Evolutionary conservation across 805 yeast genomes (phyloP), one percentile per base, ranked within the genome.

Genomic region (Starmerella cellae): DNA sequence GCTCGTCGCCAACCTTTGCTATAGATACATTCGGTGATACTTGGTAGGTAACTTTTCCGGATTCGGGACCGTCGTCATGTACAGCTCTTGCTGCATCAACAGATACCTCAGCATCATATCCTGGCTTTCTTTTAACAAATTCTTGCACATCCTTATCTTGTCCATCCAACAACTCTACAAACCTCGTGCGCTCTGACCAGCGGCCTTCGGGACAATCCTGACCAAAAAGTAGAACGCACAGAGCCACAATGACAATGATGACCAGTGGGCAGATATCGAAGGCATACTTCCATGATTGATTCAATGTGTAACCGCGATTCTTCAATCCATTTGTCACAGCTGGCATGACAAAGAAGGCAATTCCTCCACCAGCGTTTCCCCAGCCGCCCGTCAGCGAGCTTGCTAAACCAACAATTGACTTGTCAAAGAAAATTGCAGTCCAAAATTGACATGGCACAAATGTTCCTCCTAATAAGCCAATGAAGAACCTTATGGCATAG

Each of bases 201-300:
- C 49, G 51, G 17, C 65, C 66, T 41, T 56, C 61, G 9, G 66
- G 66, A 42, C 63, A 60, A 44, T 61, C 66, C 19, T 49, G 52
- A 1, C 63, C 64, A 41, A 60, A 50, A 3, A 58, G 14, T 2
- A 57, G 35, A 22, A 49, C 48, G 20, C 53, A 11, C 11, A 38
- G 22, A 2, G 63, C 63, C 14, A 60, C 60, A 37, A 52, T 43
- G 21, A 57, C 18, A 37, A 61, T 47, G 20, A 61, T 55, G 19
- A 59, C 27, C 35, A 61, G 50, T 3, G 66, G 66, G 22, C 63
- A 63, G 38, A 60, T 37, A 13, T 34, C 43, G 30, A 47, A 47
- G 3, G 50, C 27, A 37, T 41, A 47, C 20, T 44, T 43, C 50
- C 50, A 47, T 3, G 50, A 27, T 22, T 41, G 38, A 31, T 23